phyloP scores from a whole-genome alignment of 1,284 basidiomycete genomes.

The Leccinum insolens region DNA sequence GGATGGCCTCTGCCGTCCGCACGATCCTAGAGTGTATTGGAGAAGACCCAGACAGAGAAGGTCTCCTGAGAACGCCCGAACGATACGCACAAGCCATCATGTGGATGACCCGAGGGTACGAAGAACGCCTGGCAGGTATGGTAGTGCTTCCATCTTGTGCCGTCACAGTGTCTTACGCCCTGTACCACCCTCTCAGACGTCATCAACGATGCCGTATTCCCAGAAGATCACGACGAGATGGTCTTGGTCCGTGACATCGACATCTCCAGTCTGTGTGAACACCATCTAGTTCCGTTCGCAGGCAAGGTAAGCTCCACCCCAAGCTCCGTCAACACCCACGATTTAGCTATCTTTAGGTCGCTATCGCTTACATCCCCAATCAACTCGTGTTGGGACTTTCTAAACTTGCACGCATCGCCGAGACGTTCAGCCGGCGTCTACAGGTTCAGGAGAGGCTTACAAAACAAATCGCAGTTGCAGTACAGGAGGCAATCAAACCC shows the following conservation, averaged over 20 bases:
- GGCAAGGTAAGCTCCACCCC: slow-evolving; percentile 77
- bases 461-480: slow-evolving; percentile 95
- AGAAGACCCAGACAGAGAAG: slow-evolving; percentile 96
- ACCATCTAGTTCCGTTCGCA: slow-evolving; percentile 98
- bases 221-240: slow-evolving; percentile 99
- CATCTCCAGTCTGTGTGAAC: slow-evolving; percentile 97
- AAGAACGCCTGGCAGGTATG: slow-evolving; percentile 86
- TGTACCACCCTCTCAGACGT: slow-evolving; percentile 65
- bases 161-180: slow-evolving; percentile 8
- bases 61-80: slow-evolving; percentile 89
- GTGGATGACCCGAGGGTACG: slow-evolving; percentile 99
- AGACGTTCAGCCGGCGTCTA: slow-evolving; percentile 94
- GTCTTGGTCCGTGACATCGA: slow-evolving; percentile 98
- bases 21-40: slow-evolving; percentile 97
- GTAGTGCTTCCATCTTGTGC: slow-evolving; percentile 13
- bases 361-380: slow-evolving; percentile 95
- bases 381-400: slow-evolving; percentile 95
- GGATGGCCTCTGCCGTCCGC: slow-evolving; percentile 84
- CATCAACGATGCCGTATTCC: slow-evolving; percentile 98
- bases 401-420: slow-evolving; percentile 96
- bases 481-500: slow-evolving; percentile 97
- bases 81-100: slow-evolving; percentile 96
- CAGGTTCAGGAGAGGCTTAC: slow-evolving; percentile 99
- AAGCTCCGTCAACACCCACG: slow-evolving; percentile 20
- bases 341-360: slow-evolving; percentile 47